Conservation (phyloP, 192 early-diverging fungal genomes). For the Diversispora eburnea region DNA sequence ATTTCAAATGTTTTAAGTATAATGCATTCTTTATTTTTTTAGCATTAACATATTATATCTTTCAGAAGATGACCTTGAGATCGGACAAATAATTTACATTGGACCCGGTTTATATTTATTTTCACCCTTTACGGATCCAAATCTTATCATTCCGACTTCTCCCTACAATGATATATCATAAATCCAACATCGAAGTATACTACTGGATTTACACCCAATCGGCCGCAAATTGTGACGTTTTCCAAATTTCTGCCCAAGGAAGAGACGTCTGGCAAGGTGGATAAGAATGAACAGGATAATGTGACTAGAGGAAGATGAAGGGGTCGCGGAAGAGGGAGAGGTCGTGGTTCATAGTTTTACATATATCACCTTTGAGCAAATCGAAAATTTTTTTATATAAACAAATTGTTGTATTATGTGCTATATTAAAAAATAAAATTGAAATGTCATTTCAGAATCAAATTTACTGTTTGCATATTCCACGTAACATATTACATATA, state of each 20-base stretch:
- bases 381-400: too few relatives aligned
- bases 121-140: constrained; percentile 3
- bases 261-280: constrained; percentile 4
- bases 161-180: not conserved
- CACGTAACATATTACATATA: too few relatives aligned
- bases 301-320: constrained; percentile 2
- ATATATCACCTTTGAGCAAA: too few relatives aligned
- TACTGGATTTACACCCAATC: not conserved
- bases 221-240: not conserved
- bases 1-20: not conserved
- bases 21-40: not conserved
- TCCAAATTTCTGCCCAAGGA: not conserved
- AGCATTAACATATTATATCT: constrained; percentile 9
- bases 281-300: constrained; percentile 7
- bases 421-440: too few relatives aligned
- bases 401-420: too few relatives aligned
- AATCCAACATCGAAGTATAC: not conserved
- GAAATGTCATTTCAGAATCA: too few relatives aligned
- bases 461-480: too few relatives aligned
- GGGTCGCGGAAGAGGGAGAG: not conserved
- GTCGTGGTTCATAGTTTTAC: not conserved
- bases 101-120: not conserved
- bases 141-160: constrained; percentile 5
- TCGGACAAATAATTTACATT: not conserved
- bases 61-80: not conserved